Base-by-base conservation (phyloP, 2,329 filamentous ascomycete genomes). In the Aaosphaeria pasadenensis region DNA sequence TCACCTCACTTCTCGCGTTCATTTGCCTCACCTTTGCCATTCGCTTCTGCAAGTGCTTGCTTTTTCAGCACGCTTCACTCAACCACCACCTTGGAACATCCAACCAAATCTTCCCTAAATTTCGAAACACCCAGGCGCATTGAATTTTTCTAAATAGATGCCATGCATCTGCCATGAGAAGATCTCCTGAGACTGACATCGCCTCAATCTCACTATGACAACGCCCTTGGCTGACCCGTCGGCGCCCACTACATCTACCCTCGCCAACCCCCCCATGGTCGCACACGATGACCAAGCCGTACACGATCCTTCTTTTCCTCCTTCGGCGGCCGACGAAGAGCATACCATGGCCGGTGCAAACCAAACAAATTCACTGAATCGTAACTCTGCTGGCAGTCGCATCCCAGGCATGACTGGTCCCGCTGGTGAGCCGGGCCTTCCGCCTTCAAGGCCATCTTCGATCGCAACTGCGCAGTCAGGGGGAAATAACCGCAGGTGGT, bases 271-370 rank as follows among this genome's bases (percentile, higher is more conserved):
- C 44, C 32, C 56, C 42, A 54, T 50, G 42, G 48, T 57, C 33
- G 28, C 57, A 83, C 54, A 55, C 28, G 49, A 86, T 88, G 45
- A 89, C 86, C 30, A 88, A 85, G 49, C 83, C 83, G 85, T 89
- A 79, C 89, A 85, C n/a, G 79, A 82, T 57, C 72, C 78, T 55
- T 24, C 17, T 24, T 24, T 24, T 24, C 17, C 17, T 24, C 17
- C 17, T 24, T 24, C 17, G 17, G 71, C 70, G 42, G 78, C 78
- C 35, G 77, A 80, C 54, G 76, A 80, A 71, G 73, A 78, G 46
- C 70, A 71, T 28, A 41, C 50, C 13, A 31, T 29, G 7, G 30
- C 47, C 39, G 41, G 35, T 44, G 46, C 53, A 9, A 54, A 45
- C 31, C 50, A 44, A 31, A 29, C 51, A 28, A 44, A 30, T 42